Percentiles rank a stretch among this genome's conserved stretches.
Conservation (phyloP, 345 rosid species). For the Combretum micranthum region DNA sequence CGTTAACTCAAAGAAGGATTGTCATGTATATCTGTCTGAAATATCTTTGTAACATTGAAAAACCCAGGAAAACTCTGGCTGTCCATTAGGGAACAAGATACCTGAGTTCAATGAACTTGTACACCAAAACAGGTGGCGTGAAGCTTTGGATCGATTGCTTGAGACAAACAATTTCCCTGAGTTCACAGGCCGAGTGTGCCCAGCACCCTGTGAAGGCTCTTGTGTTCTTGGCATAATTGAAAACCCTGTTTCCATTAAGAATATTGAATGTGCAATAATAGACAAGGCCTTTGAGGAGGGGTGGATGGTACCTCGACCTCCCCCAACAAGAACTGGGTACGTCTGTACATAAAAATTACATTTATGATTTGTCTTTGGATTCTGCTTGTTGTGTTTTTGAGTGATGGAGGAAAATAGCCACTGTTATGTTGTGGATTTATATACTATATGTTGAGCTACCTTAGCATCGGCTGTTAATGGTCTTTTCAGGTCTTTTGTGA, state of each 20-base stretch:
- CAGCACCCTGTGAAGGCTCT: conserved; percentile 99
- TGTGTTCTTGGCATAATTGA: conserved; percentile 99
- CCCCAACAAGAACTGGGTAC: conserved; percentile 84
- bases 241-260: conserved; percentile 96
- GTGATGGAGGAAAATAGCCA: too few relatives aligned
- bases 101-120: conserved; percentile 98
- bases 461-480: neutral
- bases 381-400: neutral
- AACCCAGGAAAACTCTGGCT: conserved; percentile 89
- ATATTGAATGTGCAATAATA: conserved; percentile 82
- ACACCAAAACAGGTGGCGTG: conserved; percentile 97
- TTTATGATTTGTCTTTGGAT: neutral
- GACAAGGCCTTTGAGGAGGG: conserved; percentile 98
- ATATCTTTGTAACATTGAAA: neutral
- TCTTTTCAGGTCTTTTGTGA: neutral
- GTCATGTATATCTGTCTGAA: neutral
- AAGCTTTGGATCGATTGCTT: conserved; percentile 88
- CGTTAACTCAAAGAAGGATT: neutral
- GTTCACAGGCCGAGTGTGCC: conserved; percentile 98
- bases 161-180: conserved; percentile 99
- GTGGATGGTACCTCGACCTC: conserved; percentile 97
- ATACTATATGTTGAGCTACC: neutral
- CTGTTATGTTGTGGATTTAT: too few relatives aligned
- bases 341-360: neutral
- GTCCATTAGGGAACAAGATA: conserved; percentile 98